Percentiles rank a stretch among this genome's conserved stretches.
phyloP scores from a whole-genome alignment of 2,329 filamentous ascomycete genomes.

The Arthrobotrys pseudoclavata region DNA sequence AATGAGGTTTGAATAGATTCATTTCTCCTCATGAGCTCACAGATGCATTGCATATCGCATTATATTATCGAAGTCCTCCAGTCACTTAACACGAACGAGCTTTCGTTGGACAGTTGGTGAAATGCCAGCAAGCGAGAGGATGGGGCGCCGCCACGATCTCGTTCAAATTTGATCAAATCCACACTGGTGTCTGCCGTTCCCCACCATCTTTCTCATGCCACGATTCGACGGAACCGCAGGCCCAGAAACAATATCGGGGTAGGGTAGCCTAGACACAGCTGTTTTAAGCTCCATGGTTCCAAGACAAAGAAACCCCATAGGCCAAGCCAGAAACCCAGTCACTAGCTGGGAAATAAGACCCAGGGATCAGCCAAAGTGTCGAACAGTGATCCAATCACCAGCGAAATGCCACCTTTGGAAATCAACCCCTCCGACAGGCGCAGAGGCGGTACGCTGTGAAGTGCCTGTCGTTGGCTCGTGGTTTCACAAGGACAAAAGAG shows the following conservation, averaged over 20 bases:
- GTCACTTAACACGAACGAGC: background rate
- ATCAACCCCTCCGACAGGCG: constrained; percentile 26
- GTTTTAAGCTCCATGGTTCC: constrained; percentile 44
- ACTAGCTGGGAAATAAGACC: constrained; percentile 51
- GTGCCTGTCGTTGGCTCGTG: constrained; percentile 41
- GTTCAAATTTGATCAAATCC: constrained; percentile 14
- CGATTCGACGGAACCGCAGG: constrained; percentile 27
- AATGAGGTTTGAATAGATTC: constrained; percentile 1
- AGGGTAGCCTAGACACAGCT: constrained; percentile 41
- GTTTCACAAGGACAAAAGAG: constrained; percentile 56
- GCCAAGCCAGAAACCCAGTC: constrained; percentile 39
- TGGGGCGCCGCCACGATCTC: constrained; percentile 52
- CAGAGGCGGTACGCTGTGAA: constrained; percentile 30
- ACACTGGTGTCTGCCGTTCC: constrained; percentile 27
- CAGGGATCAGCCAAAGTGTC: constrained; percentile 50
- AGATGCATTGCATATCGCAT: constrained; percentile 16
- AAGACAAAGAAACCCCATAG: constrained; percentile 38
- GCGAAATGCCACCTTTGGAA: constrained; percentile 58
- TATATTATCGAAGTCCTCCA: background rate
- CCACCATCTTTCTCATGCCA: constrained; percentile 36
- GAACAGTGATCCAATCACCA: constrained; percentile 50
- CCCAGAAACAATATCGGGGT: constrained; percentile 21
- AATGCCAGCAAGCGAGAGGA: constrained; percentile 33
- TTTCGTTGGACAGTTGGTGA: background rate
- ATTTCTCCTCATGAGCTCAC: constrained; percentile 12